A percentile compares a stretch with the other conserved stretches of the same genome.
Evolutionary conservation across 2,329 filamentous ascomycete species (phyloP).

Genomic region (Pseudogymnoascus sp.): DNA sequence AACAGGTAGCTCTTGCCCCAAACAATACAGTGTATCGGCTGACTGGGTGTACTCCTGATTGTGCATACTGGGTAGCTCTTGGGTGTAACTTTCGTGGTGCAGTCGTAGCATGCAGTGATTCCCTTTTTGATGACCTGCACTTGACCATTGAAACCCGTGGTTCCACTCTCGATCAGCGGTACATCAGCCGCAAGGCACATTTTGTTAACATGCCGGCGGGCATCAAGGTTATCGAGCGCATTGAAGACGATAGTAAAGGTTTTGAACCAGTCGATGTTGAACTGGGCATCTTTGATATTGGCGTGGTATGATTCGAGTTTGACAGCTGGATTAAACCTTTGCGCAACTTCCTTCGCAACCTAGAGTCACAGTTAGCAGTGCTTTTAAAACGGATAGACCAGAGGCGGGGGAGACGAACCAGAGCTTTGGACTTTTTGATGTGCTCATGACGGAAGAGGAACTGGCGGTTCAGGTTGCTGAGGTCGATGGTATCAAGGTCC

Average conservation of each 20-base stretch:
- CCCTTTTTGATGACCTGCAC: conserved; percentile 95
- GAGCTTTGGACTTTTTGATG: conserved; percentile 93
- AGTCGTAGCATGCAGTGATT: conserved; percentile 92
- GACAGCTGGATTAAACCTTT: conserved; percentile 81
- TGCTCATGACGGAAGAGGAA: conserved; percentile 96
- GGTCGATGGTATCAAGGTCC: conserved; percentile 95
- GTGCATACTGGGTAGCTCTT: conserved; percentile 96
- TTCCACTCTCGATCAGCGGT: conserved; percentile 91
- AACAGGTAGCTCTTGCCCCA: conserved; percentile 97
- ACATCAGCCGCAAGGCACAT: conserved; percentile 93
- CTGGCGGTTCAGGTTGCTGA: conserved; percentile 95
- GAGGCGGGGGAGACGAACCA: conserved; percentile 51
- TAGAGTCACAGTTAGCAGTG: conserved; percentile 32
- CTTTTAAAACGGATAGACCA: conserved; percentile 18
- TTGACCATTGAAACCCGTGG: conserved; percentile 95
- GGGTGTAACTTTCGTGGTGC: conserved; percentile 78
- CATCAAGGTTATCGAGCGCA: conserved; percentile 91
- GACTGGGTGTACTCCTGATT: conserved; percentile 90
- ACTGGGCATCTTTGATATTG: conserved; percentile 86
- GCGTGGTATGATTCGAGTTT: conserved; percentile 85
- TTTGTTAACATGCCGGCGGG: conserved; percentile 87
- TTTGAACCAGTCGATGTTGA: conserved; percentile 83
- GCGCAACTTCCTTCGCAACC: conserved; percentile 89
- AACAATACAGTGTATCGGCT: conserved; percentile 97
- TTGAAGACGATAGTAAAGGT: conserved; percentile 87